Conservation (phyloP, 306 rosid species). For the Prunus padus region DNA sequence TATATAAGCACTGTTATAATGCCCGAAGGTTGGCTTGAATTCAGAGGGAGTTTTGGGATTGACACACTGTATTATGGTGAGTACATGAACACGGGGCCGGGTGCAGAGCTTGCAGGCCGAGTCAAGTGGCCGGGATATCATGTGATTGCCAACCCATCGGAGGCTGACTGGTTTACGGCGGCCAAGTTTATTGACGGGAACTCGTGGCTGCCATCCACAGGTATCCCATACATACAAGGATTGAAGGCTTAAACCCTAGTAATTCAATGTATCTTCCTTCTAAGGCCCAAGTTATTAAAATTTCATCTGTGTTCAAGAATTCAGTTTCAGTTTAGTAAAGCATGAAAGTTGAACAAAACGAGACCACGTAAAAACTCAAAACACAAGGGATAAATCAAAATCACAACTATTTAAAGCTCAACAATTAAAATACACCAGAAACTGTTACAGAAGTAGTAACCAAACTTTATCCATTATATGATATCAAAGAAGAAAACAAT, state of each 20-base stretch:
- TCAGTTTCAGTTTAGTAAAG: too few species aligned
- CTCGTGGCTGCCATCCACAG: constrained; percentile 2
- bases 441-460: background rate
- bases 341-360: too few species aligned
- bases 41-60: background rate
- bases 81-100: constrained; percentile 1
- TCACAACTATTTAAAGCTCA: too few species aligned
- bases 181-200: constrained; percentile 7
- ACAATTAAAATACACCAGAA: background rate
- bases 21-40: constrained; percentile 8
- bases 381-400: too few species aligned
- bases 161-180: constrained; percentile 7
- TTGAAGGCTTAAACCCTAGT: background rate
- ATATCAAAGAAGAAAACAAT: background rate
- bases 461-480: background rate
- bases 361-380: too few species aligned
- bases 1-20: background rate
- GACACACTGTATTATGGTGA: background rate
- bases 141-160: background rate
- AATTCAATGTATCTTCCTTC: too few species aligned
- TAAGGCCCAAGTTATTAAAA: too few species aligned
- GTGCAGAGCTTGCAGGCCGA: background rate
- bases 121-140: constrained; percentile 2
- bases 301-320: too few species aligned
- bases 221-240: background rate